A percentile compares a stretch with the other conserved stretches of the same genome.
phyloP scores from a whole-genome alignment of 192 early-diverging fungal species.

The Coemansia sp. region DNA sequence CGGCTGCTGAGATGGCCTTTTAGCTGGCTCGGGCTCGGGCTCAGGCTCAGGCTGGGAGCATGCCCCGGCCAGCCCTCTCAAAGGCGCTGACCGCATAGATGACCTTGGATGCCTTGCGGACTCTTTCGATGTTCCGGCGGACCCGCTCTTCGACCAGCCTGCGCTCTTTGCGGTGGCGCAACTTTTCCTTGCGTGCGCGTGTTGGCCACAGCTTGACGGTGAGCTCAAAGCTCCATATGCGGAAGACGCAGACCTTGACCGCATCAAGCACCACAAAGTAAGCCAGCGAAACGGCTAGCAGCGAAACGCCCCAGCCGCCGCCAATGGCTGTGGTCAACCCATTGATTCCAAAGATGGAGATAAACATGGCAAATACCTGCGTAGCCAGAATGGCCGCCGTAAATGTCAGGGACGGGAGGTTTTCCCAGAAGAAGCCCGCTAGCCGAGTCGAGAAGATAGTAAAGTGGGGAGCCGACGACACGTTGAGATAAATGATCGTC shows the following conservation, averaged over 20 bases:
- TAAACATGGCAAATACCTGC: conserved; percentile 86
- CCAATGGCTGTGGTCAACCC: conserved; percentile 62
- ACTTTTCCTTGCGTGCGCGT: conserved; percentile 57
- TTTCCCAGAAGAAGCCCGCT: conserved; percentile 83
- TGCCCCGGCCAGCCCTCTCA: conserved; percentile 22
- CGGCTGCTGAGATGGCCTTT: too few species aligned
- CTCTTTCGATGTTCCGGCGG: conserved; percentile 32
- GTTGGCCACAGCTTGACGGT: conserved; percentile 83
- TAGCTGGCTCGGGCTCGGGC: too few species aligned
- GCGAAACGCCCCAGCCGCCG: conserved; percentile 66
- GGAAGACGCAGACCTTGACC: conserved; percentile 87
- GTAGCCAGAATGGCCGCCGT: conserved; percentile 80
- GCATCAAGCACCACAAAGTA: conserved; percentile 83
- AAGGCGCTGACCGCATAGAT: conserved; percentile 41
- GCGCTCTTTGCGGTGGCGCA: conserved; percentile 55
- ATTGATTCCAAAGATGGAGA: conserved; percentile 69
- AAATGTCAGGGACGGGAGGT: conserved; percentile 77
- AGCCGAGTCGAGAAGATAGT: conserved; percentile 93
- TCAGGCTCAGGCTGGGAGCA: conserved; percentile 8
- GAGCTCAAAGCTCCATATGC: conserved; percentile 84
- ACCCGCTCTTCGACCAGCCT: conserved; percentile 53
- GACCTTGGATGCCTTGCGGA: conserved; percentile 34
- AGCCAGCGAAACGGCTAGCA: conserved; percentile 74
- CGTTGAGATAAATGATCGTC: conserved; percentile 92
- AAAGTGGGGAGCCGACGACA: conserved; percentile 88